Base-by-base conservation (phyloP, 2,329 filamentous ascomycete species). In the Drechslerella dactyloides region DNA sequence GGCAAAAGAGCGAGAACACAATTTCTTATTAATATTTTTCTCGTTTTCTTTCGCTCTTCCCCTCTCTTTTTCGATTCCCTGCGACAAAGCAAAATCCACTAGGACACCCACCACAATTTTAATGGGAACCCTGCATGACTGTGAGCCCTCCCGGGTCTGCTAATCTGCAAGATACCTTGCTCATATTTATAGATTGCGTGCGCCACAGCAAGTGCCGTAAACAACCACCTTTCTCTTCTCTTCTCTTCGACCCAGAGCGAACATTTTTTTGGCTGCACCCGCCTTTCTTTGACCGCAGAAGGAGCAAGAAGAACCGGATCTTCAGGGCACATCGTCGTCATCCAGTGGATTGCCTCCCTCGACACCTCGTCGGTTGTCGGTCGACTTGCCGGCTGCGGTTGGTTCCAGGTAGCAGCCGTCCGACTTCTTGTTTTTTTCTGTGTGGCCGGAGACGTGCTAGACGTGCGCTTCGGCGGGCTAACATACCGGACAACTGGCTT, bases 131-230 rank as follows among this genome's bases (percentile, higher is more conserved):
- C 58, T 70, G 66, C 66, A 70, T 70, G 66, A 70, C 48, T 63
- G 54, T 63, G 66, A 50, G 65, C 57, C 57, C 54, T 63, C 54
- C 58, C 59, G 59, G 66, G 53, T 52, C 42, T 57, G 23, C 58
- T 52, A 55, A 69, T 69, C 65, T 70, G 66, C 66, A 64, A 70
- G 48, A 59, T 64, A 64, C 66, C 66, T 64, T 59, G 59, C 66
- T 59, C 66, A 70, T 70, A 70, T 70, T 70, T 70, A 70, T 70
- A 70, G 66, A 70, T 69, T 70, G 66, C 52, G 59, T 70, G 66
- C 66, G 66, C 66, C 66, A 70, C 66, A 70, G 59, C 65, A 70
- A 59, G 59, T 70, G 66, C 66, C 53, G 60, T 58, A 63, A 62
- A 62, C 60, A 70, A 57, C 66, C 56, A 57, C 61, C 50, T 42